A percentile compares a stretch with the other conserved stretches of the same genome.
Conservation (phyloP, 2,329 filamentous ascomycete species). For the Botryosphaeria dothidea region DNA sequence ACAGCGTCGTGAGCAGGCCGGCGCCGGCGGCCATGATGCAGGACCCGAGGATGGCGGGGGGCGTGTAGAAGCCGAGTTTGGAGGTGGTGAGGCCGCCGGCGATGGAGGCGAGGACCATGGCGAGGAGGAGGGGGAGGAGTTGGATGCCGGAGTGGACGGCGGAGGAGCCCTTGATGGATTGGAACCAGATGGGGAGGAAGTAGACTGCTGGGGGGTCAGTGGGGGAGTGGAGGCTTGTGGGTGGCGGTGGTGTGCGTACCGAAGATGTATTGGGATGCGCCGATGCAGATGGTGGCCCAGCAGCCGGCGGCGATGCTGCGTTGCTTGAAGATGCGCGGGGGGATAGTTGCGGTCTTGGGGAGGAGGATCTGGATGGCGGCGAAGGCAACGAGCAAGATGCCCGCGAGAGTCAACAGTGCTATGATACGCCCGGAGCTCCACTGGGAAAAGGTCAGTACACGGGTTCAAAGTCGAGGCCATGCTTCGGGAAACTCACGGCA, state of each 20-base stretch:
- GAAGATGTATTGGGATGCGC: conserved; percentile 15
- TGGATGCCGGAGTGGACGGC: conserved; percentile 41
- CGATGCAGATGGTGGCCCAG: conserved; percentile 31
- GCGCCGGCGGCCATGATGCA: conserved; percentile 29
- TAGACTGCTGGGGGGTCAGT: conserved; percentile 29
- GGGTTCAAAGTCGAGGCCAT: no score
- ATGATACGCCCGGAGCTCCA: neutral
- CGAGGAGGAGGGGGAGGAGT: conserved; percentile 34
- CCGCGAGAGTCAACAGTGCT: neutral
- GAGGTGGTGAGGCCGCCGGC: conserved; percentile 34
- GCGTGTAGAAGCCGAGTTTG: conserved; percentile 43
- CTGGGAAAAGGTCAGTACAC: neutral
- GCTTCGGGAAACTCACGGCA: neutral
- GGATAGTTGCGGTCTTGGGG: conserved; percentile 34
- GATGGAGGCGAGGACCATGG: conserved; percentile 31
- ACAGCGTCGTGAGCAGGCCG: conserved; percentile 31
- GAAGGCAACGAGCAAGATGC: conserved; percentile 27
- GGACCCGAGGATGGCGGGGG: conserved; percentile 39
- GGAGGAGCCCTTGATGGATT: conserved; percentile 43
- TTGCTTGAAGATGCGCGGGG: conserved; percentile 37
- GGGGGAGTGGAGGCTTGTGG: neutral
- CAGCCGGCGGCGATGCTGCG: conserved; percentile 31
- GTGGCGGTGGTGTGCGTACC: neutral
- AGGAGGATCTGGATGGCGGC: conserved; percentile 32
- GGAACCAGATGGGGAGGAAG: conserved; percentile 47